Evolutionary conservation across 805 yeast genomes (phyloP), one percentile per base, ranked within the genome.

Genomic region (Teunomyces kruisii): DNA sequence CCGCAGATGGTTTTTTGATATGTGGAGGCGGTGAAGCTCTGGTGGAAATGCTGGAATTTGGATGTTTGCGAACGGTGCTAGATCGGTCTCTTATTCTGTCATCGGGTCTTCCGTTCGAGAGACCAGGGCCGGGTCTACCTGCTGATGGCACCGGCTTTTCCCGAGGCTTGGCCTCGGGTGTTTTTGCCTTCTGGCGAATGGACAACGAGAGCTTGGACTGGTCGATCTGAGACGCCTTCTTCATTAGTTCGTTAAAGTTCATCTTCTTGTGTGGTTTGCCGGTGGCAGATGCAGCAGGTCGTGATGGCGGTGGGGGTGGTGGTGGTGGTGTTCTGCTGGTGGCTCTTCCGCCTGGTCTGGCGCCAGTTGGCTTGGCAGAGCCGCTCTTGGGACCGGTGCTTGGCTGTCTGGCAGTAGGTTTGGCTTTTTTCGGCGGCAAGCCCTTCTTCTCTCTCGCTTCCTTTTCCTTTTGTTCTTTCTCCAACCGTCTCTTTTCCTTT

Each of bases 231-330:
- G 76, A 76, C 0, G 92, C 94, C 58, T 80, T 79, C 56, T 79
- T 79, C 86, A 86, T 80, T 43, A 86, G 70, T 36, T 86, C 87
- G 44, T 74, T 75, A 57, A 84, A 86, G 13, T 81, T 79, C 59
- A 84, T 62, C 57, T 81, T 78, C 37, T 72, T 74, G 1, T 55
- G 57, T 3, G 68, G 45, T 26, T 32, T 12, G 54, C 32, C 24
- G 12, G 29, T 9, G 2, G 15, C 31, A 22, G 17, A 30, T 9
- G 19, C n/a, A 10, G 40, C 12, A 6, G 31, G 17, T 24, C n/a
- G 30, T 13, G 39, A 17, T 12, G 41, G 32, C 32, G 52, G 29
- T 26, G 52, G 15, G 39, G 47, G 31, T 13, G 53, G 49, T 28
- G 17, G 50, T 9, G 36, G 51, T 26, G 26, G 44, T 17, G 55